Percentiles rank a stretch among this genome's conserved stretches.
Evolutionary conservation across 1,284 basidiomycete species (phyloP).

Genomic region (Melanopsichium pennsylvanicum): DNA sequence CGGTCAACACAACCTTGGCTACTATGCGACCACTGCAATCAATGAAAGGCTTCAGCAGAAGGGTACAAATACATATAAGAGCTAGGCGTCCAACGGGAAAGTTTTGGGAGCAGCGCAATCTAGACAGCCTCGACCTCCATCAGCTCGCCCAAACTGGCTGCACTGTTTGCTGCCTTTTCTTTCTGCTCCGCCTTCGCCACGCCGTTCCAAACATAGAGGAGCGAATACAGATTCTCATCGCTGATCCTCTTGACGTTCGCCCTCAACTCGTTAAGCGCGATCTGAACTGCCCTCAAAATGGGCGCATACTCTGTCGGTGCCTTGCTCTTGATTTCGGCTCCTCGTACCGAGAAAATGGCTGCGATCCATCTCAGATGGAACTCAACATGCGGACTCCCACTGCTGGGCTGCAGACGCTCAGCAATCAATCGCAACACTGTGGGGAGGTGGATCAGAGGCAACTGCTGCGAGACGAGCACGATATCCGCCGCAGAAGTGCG

Average conservation of each 20-base stretch:
- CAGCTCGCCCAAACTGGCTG: conserved; percentile 28
- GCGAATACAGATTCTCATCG: conserved; percentile 57
- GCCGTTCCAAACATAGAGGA: conserved; percentile 61
- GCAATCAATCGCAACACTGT: conserved; percentile 56
- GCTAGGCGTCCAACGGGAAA: too few species aligned
- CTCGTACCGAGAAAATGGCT: conserved; percentile 56
- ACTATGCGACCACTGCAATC: too few species aligned
- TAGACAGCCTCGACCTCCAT: conserved; percentile 38
- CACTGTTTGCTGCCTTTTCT: conserved; percentile 1
- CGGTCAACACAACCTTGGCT: too few species aligned
- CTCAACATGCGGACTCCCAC: conserved; percentile 62
- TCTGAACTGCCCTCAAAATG: conserved; percentile 51
- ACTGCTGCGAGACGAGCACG: conserved; percentile 53
- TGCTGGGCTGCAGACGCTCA: conserved; percentile 50
- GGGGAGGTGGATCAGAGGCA: conserved; percentile 46
- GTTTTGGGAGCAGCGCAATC: neutral
- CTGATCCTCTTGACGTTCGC: conserved; percentile 56
- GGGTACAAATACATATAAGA: too few species aligned
- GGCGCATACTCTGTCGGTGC: conserved; percentile 54
- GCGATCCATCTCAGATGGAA: conserved; percentile 63
- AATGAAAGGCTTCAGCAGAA: too few species aligned
- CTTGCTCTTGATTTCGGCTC: conserved; percentile 45
- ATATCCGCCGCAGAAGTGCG: conserved; percentile 53
- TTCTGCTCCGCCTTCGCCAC: conserved; percentile 25
- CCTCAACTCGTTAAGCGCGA: conserved; percentile 60